Evolutionary conservation across 2,329 filamentous ascomycete genomes (phyloP).

Genomic region (Achaetomium macrosporum): DNA sequence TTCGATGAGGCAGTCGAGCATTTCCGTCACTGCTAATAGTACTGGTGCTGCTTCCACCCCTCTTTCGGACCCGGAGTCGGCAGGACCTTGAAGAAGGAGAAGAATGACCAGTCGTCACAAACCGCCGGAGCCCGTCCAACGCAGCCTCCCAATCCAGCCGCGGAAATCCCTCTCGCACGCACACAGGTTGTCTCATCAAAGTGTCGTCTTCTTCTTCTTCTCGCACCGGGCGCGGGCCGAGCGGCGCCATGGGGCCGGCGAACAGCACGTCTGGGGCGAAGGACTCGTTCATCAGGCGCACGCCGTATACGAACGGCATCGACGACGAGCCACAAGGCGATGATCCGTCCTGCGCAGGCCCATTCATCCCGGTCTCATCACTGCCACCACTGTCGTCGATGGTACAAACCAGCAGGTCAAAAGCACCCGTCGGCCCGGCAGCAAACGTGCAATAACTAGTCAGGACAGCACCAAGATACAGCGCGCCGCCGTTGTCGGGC

Average conservation of each 20-base stretch:
- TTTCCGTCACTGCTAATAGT: no score
- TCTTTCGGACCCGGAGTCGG: no score
- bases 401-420: conserved; percentile 5
- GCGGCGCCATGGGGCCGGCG: neutral
- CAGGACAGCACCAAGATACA: conserved; percentile 3
- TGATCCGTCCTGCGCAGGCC: neutral
- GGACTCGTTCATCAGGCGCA: conserved; percentile 1
- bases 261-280: conserved; percentile 7
- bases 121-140: neutral
- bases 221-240: neutral
- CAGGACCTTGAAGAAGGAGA: neutral
- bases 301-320: conserved; percentile 6
- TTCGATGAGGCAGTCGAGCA: neutral
- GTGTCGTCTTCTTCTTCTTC: no score
- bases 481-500: conserved; percentile 9
- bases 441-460: conserved; percentile 6
- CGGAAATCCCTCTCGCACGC: neutral
- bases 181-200: neutral
- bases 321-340: neutral
- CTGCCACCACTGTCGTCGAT: neutral
- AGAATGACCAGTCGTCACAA: neutral
- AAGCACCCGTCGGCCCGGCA: neutral
- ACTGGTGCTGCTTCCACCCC: no score
- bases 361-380: no score
- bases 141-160: conserved; percentile 3